Conservation (phyloP, 345 rosid genomes). For the Arabidopsis suecica region DNA sequence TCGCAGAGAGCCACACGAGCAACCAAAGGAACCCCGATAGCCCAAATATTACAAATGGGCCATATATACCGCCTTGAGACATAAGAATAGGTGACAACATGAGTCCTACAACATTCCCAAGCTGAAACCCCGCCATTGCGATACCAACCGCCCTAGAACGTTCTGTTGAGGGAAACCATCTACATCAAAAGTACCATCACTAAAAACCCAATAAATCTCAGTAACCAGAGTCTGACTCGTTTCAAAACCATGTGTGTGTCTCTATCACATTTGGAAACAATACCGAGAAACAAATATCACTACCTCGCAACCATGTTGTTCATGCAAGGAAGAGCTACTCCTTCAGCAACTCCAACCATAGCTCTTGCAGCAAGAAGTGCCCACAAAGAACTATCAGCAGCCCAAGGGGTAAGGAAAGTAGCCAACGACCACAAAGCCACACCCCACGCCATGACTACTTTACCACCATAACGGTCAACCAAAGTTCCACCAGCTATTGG, state of each 20-base stretch:
- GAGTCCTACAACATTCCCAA: constrained; percentile 92
- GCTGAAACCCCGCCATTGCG: constrained; percentile 97
- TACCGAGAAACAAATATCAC: constrained; percentile 25
- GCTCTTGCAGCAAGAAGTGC: constrained; percentile 78
- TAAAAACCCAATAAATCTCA: constrained; percentile 16
- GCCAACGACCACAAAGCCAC: constrained; percentile 94
- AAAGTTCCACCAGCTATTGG: constrained; percentile 92
- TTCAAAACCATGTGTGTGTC: constrained; percentile 2
- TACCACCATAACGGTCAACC: constrained; percentile 94
- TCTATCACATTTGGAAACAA: constrained; percentile 30
- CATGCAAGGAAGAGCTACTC: constrained; percentile 98
- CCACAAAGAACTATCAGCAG: constrained; percentile 80
- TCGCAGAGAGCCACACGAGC: constrained; percentile 93
- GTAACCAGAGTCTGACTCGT: background rate
- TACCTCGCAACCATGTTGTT: constrained; percentile 98
- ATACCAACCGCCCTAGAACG: constrained; percentile 91
- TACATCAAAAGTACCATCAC: constrained; percentile 53
- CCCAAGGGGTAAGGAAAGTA: constrained; percentile 95
- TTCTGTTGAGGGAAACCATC: constrained; percentile 97
- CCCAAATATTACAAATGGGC: constrained; percentile 94
- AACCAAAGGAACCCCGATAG: constrained; percentile 93
- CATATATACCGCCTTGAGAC: constrained; percentile 86
- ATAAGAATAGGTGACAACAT: constrained; percentile 86
- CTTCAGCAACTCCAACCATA: constrained; percentile 92
- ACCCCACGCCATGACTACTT: constrained; percentile 92